Conservation (phyloP, 768 basidiomycete species). For the Tylopilus vinaceipallidus region DNA sequence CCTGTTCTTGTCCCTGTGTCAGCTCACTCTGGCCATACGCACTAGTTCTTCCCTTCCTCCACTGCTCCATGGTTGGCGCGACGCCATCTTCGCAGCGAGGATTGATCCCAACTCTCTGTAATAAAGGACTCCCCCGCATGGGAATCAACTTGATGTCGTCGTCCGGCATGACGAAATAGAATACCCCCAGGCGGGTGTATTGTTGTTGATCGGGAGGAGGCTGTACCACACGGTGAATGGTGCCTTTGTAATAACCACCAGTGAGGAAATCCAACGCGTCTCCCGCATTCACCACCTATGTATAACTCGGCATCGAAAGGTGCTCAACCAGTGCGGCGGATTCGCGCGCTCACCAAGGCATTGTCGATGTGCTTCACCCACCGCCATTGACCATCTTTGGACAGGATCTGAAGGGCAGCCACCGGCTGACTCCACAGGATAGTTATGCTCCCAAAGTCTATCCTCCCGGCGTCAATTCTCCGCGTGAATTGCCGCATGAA, state of each 20-base stretch:
- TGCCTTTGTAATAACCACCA: slow-evolving; percentile 57
- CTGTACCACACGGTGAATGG: slow-evolving; percentile 60
- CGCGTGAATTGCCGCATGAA: no score
- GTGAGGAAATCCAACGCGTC: slow-evolving; percentile 60
- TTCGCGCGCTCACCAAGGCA: slow-evolving; percentile 41
- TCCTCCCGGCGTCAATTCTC: neutral
- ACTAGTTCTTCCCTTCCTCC: slow-evolving; percentile 49
- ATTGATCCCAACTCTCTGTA: slow-evolving; percentile 43
- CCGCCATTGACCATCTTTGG: slow-evolving; percentile 50
- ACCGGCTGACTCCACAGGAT: slow-evolving; percentile 64
- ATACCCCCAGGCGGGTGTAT: slow-evolving; percentile 51
- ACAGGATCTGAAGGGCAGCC: slow-evolving; percentile 54
- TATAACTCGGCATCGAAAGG: neutral
- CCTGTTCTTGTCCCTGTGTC: slow-evolving; percentile 38
- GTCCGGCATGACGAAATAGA: slow-evolving; percentile 56
- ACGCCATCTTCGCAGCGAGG: slow-evolving; percentile 36
- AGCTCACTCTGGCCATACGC: slow-evolving; percentile 52
- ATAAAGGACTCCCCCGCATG: slow-evolving; percentile 44
- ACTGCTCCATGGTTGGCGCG: slow-evolving; percentile 51
- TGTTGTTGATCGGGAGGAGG: slow-evolving; percentile 54
- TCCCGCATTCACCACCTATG: slow-evolving; percentile 57
- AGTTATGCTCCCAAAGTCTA: slow-evolving; percentile 55
- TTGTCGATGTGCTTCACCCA: slow-evolving; percentile 61
- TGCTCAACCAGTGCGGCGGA: neutral
- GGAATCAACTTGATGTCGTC: slow-evolving; percentile 49